Base-by-base conservation (phyloP, 2,329 filamentous ascomycete species). In the Ophiostoma sp. region DNA sequence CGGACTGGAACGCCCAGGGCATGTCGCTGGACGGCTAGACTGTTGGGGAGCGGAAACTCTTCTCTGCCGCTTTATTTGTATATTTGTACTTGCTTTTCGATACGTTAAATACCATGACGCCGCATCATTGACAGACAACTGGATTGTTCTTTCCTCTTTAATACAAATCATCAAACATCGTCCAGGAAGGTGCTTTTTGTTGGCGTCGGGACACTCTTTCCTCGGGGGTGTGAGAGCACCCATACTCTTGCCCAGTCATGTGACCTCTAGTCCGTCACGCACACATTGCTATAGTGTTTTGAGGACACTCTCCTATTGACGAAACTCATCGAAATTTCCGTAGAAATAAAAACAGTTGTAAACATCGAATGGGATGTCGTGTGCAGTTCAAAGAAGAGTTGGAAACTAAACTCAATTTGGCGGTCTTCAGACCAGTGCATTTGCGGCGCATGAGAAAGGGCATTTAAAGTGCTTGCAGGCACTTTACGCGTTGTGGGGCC, bases 401-500 rank as follows among this genome's bases (percentile, higher is more conserved):
- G 33, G 33, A 22, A 25, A 25, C 33, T 39, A 28, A 68, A 22
- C 22, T 42, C 42, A n/a, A n/a, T 68, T 68, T 17, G 12, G 64
- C 2, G 64, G 17, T 2, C 9, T 15, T 12, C 5, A 33, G 42
- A 48, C 64, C 25, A 68, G 42, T 68, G 42, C 64, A 33, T 68
- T 68, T 68, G 42, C 64, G 42, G 64, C 55, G 36, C 45, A 17
- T 28, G 12, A 25, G 17, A 11, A 11, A n/a, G 50, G 9, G 1
- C 42, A 1, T 48, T 55, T 28, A 39, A 9, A 39, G 71, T 74
- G 74, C 71, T 69, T 77, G 76, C 75, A 75, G 66, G 59, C 76
- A 76, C 76, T 77, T 33, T 75, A 77, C 48, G 72, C 72, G 72
- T 73, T 73, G 72, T 57, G 72, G 72, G 57, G 59, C 22, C 48